Percentiles rank a stretch among this genome's conserved stretches.
phyloP scores from a whole-genome alignment of 1,284 basidiomycete genomes.

The Microbotryum silenes-acaulis region DNA sequence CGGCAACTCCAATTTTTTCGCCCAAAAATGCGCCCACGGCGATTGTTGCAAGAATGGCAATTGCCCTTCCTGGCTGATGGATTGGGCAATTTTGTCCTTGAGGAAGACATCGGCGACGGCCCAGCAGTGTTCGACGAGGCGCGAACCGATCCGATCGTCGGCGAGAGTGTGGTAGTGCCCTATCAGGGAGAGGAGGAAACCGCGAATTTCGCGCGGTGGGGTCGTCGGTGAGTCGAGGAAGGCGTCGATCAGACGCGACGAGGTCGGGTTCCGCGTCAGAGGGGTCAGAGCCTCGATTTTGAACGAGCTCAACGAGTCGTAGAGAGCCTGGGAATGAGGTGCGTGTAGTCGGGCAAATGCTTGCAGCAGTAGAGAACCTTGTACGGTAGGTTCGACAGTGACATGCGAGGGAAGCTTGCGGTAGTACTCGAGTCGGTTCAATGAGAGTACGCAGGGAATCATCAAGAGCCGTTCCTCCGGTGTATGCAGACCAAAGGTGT shows the following conservation, averaged over 20 bases:
- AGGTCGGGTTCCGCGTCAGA: conserved; percentile 62
- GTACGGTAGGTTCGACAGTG: conserved; percentile 53
- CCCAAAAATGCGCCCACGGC: conserved; percentile 78
- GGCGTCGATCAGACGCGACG: conserved; percentile 73
- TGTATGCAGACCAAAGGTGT: conserved; percentile 53
- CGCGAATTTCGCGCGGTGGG: conserved; percentile 57
- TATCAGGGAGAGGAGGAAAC: conserved; percentile 64
- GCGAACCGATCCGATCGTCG: conserved; percentile 77
- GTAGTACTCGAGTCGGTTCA: conserved; percentile 50
- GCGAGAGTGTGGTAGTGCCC: conserved; percentile 68
- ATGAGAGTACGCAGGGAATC: conserved; percentile 57
- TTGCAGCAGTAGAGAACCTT: conserved; percentile 77
- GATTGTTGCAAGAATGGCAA: conserved; percentile 64
- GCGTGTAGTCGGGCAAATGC: conserved; percentile 61
- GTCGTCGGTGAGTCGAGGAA: conserved; percentile 64
- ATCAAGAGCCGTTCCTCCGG: conserved; percentile 48
- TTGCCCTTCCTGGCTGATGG: conserved; percentile 53
- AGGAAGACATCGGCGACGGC: conserved; percentile 77
- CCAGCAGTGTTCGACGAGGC: conserved; percentile 82
- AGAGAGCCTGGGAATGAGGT: conserved; percentile 57
- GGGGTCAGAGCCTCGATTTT: conserved; percentile 54
- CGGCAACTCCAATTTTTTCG: conserved; percentile 66
- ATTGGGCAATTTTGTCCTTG: conserved; percentile 85
- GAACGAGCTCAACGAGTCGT: conserved; percentile 64
- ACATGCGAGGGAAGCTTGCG: conserved; percentile 24